These are phyloP conservation scores for Pleomassaria siparia DNA, from an alignment of 2,329 filamentous ascomycete species.

Conservation along the genomic window DNA sequence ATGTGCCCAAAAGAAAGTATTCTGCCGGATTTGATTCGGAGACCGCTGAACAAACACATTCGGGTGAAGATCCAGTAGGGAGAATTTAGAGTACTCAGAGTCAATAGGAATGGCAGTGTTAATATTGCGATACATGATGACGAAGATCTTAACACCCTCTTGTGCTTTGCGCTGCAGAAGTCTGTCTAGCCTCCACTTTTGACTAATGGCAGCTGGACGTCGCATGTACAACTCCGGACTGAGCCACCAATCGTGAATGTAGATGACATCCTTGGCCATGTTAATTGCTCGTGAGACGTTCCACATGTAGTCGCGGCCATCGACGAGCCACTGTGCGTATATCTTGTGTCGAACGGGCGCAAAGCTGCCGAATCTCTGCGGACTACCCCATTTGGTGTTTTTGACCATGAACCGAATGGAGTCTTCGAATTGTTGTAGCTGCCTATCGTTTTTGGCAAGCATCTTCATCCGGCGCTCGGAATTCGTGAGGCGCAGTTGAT, in stretches of 20 bases:
- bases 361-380: constrained; percentile 89
- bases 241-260: constrained; percentile 99
- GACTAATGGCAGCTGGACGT: constrained; percentile 89
- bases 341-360: constrained; percentile 84
- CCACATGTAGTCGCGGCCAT: constrained; percentile 99
- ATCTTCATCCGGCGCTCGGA: constrained; percentile 91
- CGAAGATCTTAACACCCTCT: constrained; percentile 95
- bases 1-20: constrained; percentile 99
- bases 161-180: constrained; percentile 90
- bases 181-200: constrained; percentile 95
- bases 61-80: constrained; percentile 88
- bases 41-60: constrained; percentile 97
- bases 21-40: constrained; percentile 97
- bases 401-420: constrained; percentile 85
- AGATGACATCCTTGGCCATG: constrained; percentile 96
- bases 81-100: constrained; percentile 97
- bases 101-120: constrained; percentile 97
- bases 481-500: constrained; percentile 84
- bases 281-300: constrained; percentile 95
- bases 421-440: constrained; percentile 89
- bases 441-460: constrained; percentile 85
- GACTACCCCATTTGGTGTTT: constrained; percentile 78
- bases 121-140: constrained; percentile 97
- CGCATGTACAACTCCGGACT: constrained; percentile 96
- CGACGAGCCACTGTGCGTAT: constrained; percentile 94